These are phyloP conservation scores for Mortierella claussenii DNA, from an alignment of 192 early-diverging fungal species.

Conservation along the genomic window DNA sequence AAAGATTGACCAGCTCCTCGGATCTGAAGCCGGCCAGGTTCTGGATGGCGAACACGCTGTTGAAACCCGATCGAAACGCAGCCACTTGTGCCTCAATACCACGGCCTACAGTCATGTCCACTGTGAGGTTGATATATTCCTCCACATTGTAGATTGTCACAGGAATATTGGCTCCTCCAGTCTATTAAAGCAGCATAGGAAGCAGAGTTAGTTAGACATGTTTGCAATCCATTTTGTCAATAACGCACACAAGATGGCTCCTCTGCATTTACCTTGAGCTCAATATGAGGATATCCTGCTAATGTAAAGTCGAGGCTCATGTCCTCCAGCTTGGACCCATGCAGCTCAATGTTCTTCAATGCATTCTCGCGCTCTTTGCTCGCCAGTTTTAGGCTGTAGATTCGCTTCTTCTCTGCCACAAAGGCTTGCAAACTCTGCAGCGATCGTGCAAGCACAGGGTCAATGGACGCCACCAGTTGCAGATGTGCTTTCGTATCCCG, in stretches of 20 bases:
- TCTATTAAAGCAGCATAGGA: too few relatives aligned
- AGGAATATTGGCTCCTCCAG: slow-evolving; percentile 67
- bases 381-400: slow-evolving; percentile 63
- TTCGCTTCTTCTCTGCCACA: slow-evolving; percentile 64
- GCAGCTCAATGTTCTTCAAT: slow-evolving; percentile 61
- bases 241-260: too few relatives aligned
- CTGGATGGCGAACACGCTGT: slow-evolving; percentile 77
- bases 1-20: slow-evolving; percentile 75
- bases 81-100: slow-evolving; percentile 77
- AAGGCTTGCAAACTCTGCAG: slow-evolving; percentile 73
- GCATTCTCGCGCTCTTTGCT: slow-evolving; percentile 54
- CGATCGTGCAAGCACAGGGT: slow-evolving; percentile 73
- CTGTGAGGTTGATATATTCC: slow-evolving; percentile 75
- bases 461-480: slow-evolving; percentile 62
- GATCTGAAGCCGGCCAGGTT: slow-evolving; percentile 77
- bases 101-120: slow-evolving; percentile 69
- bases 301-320: slow-evolving; percentile 89
- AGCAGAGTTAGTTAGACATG: not conserved
- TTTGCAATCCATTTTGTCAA: not conserved
- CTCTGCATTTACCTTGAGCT: slow-evolving; percentile 64
- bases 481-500: slow-evolving; percentile 34
- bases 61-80: slow-evolving; percentile 87
- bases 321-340: slow-evolving; percentile 66
- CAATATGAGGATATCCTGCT: slow-evolving; percentile 79
- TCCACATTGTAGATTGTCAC: slow-evolving; percentile 88